Evolutionary conservation across 345 rosid species (phyloP).

Genomic region (Leavenworthia alabamica): DNA sequence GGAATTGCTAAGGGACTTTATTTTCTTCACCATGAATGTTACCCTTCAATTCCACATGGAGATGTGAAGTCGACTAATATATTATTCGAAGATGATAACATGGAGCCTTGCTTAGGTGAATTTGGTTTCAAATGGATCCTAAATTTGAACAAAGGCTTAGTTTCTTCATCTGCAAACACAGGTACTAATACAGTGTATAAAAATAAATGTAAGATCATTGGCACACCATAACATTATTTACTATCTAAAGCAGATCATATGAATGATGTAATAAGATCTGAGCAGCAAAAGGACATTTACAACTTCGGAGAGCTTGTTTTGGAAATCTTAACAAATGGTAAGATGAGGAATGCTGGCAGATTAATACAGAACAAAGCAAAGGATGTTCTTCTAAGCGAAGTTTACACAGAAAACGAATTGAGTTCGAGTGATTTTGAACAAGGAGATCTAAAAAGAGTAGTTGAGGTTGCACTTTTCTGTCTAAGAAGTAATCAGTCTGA

Average conservation of each 20-base stretch:
- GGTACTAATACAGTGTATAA: conserved; percentile 7
- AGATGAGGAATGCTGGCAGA: conserved; percentile 38
- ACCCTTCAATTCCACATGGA: conserved; percentile 84
- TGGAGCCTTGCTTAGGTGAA: conserved; percentile 68
- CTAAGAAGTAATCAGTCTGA: conserved; percentile 44
- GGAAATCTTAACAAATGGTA: conserved; percentile 67
- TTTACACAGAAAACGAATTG: conserved; percentile 45
- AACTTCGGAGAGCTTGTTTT: conserved; percentile 68
- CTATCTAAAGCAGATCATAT: conserved; percentile 38
- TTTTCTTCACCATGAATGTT: conserved; percentile 89
- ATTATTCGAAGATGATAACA: conserved; percentile 51
- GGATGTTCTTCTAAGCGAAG: conserved; percentile 53
- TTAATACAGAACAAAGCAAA: conserved; percentile 47
- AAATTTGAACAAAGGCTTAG: conserved; percentile 37
- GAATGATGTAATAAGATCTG: conserved; percentile 36
- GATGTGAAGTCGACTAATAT: conserved; percentile 62
- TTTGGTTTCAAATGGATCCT: conserved; percentile 55
- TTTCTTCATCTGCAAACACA: conserved; percentile 28
- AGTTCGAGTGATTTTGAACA: conserved; percentile 31
- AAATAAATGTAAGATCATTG: background rate
- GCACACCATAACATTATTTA: background rate
- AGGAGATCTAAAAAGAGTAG: conserved; percentile 48
- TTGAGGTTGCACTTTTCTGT: conserved; percentile 75
- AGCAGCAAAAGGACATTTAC: conserved; percentile 50
- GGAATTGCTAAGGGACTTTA: conserved; percentile 76